A percentile compares a stretch with the other conserved stretches of the same genome.
Evolutionary conservation across 768 basidiomycete species (phyloP).

Genomic region (Antrodiella citrinella): DNA sequence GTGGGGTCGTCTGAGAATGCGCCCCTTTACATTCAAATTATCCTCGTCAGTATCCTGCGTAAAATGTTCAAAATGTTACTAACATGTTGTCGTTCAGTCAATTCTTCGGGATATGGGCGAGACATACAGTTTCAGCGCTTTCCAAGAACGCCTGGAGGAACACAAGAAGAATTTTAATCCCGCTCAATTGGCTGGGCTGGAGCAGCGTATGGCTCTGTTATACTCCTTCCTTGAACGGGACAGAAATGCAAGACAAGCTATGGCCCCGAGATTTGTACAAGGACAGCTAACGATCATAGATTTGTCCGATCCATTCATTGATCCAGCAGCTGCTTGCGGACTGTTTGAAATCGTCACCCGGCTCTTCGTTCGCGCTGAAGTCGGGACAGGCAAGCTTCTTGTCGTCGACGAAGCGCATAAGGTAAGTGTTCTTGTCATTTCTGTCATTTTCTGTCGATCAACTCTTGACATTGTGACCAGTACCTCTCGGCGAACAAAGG

Average conservation of each 20-base stretch:
- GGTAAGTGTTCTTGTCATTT: constrained; percentile 24
- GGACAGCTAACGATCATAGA: constrained; percentile 65
- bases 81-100: constrained; percentile 27
- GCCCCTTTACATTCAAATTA: constrained; percentile 56
- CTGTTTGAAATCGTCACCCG: constrained; percentile 65
- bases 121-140: constrained; percentile 41
- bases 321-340: constrained; percentile 56
- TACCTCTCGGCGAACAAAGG: constrained; percentile 46
- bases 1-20: constrained; percentile 51
- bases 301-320: constrained; percentile 67
- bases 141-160: constrained; percentile 37
- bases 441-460: too few relatives aligned
- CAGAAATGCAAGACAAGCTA: neutral
- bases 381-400: constrained; percentile 57
- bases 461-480: constrained; percentile 27
- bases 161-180: constrained; percentile 48
- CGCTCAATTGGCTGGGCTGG: constrained; percentile 43
- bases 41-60: constrained; percentile 48
- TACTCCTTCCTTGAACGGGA: constrained; percentile 45
- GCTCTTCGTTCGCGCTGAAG: constrained; percentile 52
- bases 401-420: constrained; percentile 76
- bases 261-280: constrained; percentile 29
- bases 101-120: constrained; percentile 61
- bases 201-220: constrained; percentile 56
- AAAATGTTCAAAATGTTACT: constrained; percentile 30